Percentiles rank a stretch among this genome's conserved stretches.
Evolutionary conservation across 1,139 yeast genomes (phyloP).

Genomic region (Hansenula anomala): DNA sequence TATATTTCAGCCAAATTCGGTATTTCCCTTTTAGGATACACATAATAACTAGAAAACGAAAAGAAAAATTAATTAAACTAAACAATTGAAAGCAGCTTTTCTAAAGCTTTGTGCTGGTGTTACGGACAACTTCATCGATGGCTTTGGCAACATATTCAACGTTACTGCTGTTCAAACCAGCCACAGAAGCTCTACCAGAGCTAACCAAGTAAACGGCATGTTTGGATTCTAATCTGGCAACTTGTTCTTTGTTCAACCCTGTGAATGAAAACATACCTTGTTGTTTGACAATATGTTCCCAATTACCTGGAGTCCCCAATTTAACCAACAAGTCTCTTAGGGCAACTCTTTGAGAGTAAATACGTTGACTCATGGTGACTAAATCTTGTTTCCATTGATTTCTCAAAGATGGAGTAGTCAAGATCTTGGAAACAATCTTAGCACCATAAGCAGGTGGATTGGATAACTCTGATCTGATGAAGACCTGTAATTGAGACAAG

Average conservation of each 20-base stretch:
- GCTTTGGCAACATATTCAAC: conserved; percentile 78
- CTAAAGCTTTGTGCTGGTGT: too few relatives aligned
- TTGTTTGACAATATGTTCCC: conserved; percentile 92
- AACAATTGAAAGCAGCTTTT: too few relatives aligned
- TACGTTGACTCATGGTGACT: conserved; percentile 83
- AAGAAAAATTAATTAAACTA: not conserved
- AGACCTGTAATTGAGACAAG: conserved; percentile 69
- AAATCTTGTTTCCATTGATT: conserved; percentile 85
- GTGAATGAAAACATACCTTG: conserved; percentile 98
- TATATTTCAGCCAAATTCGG: not conserved
- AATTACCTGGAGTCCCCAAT: conserved; percentile 78
- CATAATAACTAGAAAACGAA: not conserved
- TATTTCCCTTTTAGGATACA: too few relatives aligned
- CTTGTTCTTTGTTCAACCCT: conserved; percentile 78
- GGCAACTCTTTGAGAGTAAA: conserved; percentile 67
- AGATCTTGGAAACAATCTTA: conserved; percentile 76
- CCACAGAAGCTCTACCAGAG: conserved; percentile 90
- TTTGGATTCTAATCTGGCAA: conserved; percentile 65
- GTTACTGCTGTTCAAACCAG: conserved; percentile 83
- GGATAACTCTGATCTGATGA: conserved; percentile 81
- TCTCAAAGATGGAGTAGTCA: conserved; percentile 59
- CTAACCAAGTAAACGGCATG: conserved; percentile 77
- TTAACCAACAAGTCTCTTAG: conserved; percentile 58
- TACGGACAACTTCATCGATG: conserved; percentile 72
- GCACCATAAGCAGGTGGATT: conserved; percentile 98